Evolutionary conservation across 257 asterid species (phyloP).

Genomic region (Parsonsia alboflavescens): DNA sequence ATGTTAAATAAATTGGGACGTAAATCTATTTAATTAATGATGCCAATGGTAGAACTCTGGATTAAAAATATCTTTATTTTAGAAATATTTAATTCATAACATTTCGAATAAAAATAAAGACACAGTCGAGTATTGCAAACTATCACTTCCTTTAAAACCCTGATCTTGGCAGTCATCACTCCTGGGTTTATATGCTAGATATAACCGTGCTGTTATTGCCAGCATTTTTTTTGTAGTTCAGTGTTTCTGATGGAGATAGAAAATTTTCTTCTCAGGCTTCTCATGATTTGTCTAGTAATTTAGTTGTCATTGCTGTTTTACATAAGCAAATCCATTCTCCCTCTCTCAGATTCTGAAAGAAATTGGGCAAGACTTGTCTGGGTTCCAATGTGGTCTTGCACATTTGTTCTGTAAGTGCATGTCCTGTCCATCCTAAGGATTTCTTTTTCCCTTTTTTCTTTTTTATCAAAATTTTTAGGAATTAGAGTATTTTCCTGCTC

Average conservation of each 20-base stretch:
- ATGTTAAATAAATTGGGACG: no score
- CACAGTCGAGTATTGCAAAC: neutral
- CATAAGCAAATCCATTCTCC: neutral
- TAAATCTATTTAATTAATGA: no score
- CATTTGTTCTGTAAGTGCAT: conserved; percentile 70
- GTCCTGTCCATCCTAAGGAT: neutral
- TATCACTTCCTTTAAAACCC: neutral
- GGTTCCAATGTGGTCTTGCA: conserved; percentile 86
- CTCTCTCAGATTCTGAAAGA: conserved; percentile 68
- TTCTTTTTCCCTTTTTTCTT: neutral
- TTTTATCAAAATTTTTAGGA: neutral
- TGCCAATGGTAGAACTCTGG: no score
- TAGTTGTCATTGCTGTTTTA: conserved; percentile 6
- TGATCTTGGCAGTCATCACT: neutral
- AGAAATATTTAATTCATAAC: no score
- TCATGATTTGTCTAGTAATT: neutral
- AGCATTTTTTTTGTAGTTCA: no score
- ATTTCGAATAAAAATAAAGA: no score
- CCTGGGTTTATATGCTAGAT: neutral
- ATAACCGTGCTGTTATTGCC: neutral
- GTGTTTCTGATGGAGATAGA: no score
- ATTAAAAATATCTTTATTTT: no score
- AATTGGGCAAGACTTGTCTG: conserved; percentile 76
- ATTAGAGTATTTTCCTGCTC: conserved; percentile 13
- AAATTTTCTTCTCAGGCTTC: neutral